These are phyloP conservation scores for Peronospora farinosa DNA, from an alignment of 352 stramenopile genomes.

Conservation along the genomic window DNA sequence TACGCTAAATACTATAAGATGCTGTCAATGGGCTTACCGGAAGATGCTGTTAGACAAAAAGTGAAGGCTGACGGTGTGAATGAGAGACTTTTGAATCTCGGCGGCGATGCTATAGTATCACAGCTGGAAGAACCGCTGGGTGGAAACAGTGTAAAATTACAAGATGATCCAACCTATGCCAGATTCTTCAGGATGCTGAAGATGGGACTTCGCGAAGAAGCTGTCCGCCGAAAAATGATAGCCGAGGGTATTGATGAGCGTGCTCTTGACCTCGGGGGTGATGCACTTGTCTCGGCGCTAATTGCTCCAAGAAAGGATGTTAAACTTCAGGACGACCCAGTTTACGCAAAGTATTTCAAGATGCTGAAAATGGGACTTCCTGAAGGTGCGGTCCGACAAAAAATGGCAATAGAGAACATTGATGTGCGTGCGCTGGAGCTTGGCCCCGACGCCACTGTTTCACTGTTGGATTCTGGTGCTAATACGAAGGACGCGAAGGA, in stretches of 20 bases:
- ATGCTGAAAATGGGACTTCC: slow-evolving; percentile 92
- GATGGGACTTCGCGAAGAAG: slow-evolving; percentile 77
- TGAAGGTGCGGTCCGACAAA: slow-evolving; percentile 77
- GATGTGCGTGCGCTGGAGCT: slow-evolving; percentile 61
- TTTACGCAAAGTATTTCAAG: slow-evolving; percentile 89
- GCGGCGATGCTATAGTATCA: slow-evolving; percentile 31
- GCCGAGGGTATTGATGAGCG: slow-evolving; percentile 40
- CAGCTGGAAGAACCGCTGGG: slow-evolving; percentile 8
- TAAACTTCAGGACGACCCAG: slow-evolving; percentile 52
- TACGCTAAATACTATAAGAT: slow-evolving; percentile 92
- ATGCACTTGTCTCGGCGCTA: slow-evolving; percentile 42
- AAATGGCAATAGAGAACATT: slow-evolving; percentile 57
- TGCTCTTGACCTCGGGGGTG: slow-evolving; percentile 49
- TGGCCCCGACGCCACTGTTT: slow-evolving; percentile 50
- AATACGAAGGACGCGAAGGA: slow-evolving; percentile 6
- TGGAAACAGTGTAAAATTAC: slow-evolving; percentile 17
- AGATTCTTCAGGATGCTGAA: slow-evolving; percentile 94
- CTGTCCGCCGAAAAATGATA: slow-evolving; percentile 83
- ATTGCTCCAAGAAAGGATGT: slow-evolving; percentile 19
- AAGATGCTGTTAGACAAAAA: slow-evolving; percentile 82
- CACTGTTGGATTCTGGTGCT: slow-evolving; percentile 22
- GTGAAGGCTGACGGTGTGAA: slow-evolving; percentile 53
- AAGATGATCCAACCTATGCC: slow-evolving; percentile 41
- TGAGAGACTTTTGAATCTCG: slow-evolving; percentile 32
- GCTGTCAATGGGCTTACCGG: slow-evolving; percentile 85